A percentile compares a stretch with the other conserved stretches of the same genome.
Evolutionary conservation across 176 grass and related monocot genomes (phyloP).

Genomic region (Aegilops bicornis): DNA sequence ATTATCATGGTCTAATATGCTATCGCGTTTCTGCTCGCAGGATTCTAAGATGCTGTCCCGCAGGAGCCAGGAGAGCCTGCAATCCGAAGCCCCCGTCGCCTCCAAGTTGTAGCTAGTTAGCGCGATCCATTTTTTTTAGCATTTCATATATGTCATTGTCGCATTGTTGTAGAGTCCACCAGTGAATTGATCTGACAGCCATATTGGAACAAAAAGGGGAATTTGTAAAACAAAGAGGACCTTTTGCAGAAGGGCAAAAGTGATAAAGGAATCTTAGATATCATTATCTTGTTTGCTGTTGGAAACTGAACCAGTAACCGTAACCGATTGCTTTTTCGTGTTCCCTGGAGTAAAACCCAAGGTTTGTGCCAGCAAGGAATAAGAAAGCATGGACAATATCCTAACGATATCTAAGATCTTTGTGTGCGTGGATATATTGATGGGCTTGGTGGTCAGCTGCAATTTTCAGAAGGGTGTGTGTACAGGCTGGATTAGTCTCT

Average conservation of each 20-base stretch:
- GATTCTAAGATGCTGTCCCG: conserved; percentile 54
- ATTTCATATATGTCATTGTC: not conserved
- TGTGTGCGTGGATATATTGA: not conserved
- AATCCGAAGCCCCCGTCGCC: conserved; percentile 39
- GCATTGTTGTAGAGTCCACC: conserved; percentile 16
- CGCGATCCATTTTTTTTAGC: conserved; percentile 3
- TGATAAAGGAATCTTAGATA: conserved; percentile 26
- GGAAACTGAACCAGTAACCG: not conserved
- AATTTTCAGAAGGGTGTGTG: not conserved
- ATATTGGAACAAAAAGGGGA: conserved; percentile 11
- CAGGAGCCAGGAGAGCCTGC: conserved; percentile 43
- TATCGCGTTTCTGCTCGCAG: conserved; percentile 38
- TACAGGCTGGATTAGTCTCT: not conserved
- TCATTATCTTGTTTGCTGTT: conserved; percentile 16
- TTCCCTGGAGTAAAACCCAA: not conserved
- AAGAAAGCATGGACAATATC: not conserved
- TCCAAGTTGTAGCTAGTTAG: conserved; percentile 26
- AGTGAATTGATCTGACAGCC: not conserved
- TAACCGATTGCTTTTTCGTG: not conserved
- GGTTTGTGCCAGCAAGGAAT: not conserved
- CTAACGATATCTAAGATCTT: not conserved
- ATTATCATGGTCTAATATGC: conserved; percentile 20
- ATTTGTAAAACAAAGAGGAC: conserved; percentile 36
- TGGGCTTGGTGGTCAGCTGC: not conserved
- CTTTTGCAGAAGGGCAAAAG: conserved; percentile 28